Conservation (phyloP, 805 yeast genomes). For the Ogataea kodamae region DNA sequence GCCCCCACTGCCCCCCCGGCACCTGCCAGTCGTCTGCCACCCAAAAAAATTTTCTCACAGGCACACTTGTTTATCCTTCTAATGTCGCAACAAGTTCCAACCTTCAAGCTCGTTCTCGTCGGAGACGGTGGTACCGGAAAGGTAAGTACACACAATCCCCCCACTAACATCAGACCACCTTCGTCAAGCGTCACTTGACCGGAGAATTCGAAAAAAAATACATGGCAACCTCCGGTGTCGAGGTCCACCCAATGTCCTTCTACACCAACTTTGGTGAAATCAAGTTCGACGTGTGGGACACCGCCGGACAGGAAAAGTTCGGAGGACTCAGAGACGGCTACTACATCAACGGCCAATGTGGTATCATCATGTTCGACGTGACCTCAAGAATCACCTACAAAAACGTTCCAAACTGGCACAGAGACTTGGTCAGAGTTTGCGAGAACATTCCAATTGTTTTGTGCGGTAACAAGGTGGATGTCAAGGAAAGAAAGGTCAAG, state of each 20-base stretch:
- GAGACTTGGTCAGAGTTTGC: slow-evolving; percentile 99
- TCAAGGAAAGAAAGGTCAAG: slow-evolving; percentile 99
- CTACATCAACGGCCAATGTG: slow-evolving; percentile 99
- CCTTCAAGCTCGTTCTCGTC: slow-evolving; percentile 96
- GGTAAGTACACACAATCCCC: slow-evolving; percentile 38
- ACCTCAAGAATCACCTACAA: slow-evolving; percentile 99
- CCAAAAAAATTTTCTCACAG: slow-evolving; percentile 10
- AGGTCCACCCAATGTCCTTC: slow-evolving; percentile 97
- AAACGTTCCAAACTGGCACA: slow-evolving; percentile 99
- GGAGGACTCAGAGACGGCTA: slow-evolving; percentile 99
- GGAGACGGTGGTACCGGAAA: slow-evolving; percentile 99
- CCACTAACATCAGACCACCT: slow-evolving; percentile 65
- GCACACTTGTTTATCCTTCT: slow-evolving; percentile 3
- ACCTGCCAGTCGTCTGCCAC: slow-evolving; percentile 2
- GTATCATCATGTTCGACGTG: slow-evolving; percentile 99
- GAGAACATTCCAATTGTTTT: slow-evolving; percentile 99
- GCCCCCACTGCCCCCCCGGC: background rate
- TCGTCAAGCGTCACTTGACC: slow-evolving; percentile 98
- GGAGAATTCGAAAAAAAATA: slow-evolving; percentile 99
- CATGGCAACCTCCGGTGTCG: slow-evolving; percentile 99
- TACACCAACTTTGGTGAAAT: slow-evolving; percentile 98
- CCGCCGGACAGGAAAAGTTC: slow-evolving; percentile 99
- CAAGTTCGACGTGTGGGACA: slow-evolving; percentile 99
- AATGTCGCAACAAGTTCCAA: slow-evolving; percentile 69
- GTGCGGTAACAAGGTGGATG: slow-evolving; percentile 99